These are phyloP conservation scores for Cercospora sojina DNA, from an alignment of 2,329 filamentous ascomycete species.

Conservation along the genomic window DNA sequence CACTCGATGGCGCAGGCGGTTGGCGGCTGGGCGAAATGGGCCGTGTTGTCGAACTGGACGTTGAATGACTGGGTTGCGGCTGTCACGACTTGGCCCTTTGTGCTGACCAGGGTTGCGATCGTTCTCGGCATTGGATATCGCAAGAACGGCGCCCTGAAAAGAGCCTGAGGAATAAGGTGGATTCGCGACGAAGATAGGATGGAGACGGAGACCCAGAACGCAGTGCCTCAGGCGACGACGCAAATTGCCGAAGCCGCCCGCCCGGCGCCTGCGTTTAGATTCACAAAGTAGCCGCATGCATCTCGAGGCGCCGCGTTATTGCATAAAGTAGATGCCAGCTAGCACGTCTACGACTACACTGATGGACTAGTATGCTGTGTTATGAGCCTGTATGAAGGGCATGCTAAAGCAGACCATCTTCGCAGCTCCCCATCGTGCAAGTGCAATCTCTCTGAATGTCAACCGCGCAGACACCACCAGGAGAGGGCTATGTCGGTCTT, in stretches of 20 bases:
- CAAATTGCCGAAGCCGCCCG: too few relatives aligned
- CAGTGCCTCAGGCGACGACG: too few relatives aligned
- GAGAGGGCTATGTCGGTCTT: not conserved
- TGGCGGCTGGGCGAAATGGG: slow-evolving; percentile 32
- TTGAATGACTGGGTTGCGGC: slow-evolving; percentile 32
- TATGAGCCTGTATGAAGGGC: not conserved
- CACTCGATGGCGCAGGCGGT: slow-evolving; percentile 34
- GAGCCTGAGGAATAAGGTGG: not conserved
- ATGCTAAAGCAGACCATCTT: not conserved
- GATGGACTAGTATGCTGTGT: not conserved
- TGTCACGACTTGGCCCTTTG: slow-evolving; percentile 34
- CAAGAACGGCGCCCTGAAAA: slow-evolving; percentile 7
- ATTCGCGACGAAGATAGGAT: too few relatives aligned
- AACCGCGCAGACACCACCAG: not conserved
- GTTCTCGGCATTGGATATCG: slow-evolving; percentile 28
- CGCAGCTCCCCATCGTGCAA: not conserved
- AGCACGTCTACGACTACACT: not conserved
- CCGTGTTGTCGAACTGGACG: slow-evolving; percentile 29
- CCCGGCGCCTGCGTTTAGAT: not conserved
- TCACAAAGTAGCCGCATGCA: not conserved
- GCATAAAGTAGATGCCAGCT: not conserved
- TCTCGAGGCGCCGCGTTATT: not conserved
- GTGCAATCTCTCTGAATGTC: not conserved
- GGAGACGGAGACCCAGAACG: too few relatives aligned
- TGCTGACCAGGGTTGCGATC: slow-evolving; percentile 32